Evolutionary conservation across 352 stramenopile genomes (phyloP), one percentile per base, ranked within the genome.

Genomic region (Pythium diclinum): DNA sequence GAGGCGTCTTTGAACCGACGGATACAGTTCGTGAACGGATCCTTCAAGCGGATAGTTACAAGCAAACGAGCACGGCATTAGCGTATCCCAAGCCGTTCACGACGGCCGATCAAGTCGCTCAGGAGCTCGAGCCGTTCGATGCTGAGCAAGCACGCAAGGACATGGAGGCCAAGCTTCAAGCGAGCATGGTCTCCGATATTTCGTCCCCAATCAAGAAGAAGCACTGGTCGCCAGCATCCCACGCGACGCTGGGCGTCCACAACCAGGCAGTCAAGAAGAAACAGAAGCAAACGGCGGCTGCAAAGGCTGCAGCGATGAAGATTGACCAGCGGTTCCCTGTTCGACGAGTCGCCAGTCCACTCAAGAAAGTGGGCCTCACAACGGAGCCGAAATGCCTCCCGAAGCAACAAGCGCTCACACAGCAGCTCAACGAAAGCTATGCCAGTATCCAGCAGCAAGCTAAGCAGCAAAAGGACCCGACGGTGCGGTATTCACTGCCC

Each of bases 191-290:
- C 17, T 23, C 40, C 25, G 23, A 62, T 3, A 25, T 5, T 1
- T 59, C 54, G n/a, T 42, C 62, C 16, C 28, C 59, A 25, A 21
- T 33, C 6, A 23, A 11, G 17, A 34, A 69, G 30, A 44, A 23
- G 46, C 68, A 73, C 3, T 89, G 80, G 80, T 81, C 69, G 42
- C 78, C 79, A 25, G 76, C 79, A 1, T 78, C 76, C 0, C 73
- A 52, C 23, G 59, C 68, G 10, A 71, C 56, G 10, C 56, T 69
- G 16, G 44, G 21, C 17, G 17, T 38, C 4, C 42, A 54, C 10
- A 30, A 52, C 3, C 21, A 53, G 6, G 23, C 23, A 9, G 59
- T 58, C 52, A 66, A 70, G 16, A 28, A 46, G 3, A 75, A 71
- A 17, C 36, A 44, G 13, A 75, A 66, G 42, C 44, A 28, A 10